Evolutionary conservation across 257 asterid species (phyloP).

Genomic region (Ballota nigra): DNA sequence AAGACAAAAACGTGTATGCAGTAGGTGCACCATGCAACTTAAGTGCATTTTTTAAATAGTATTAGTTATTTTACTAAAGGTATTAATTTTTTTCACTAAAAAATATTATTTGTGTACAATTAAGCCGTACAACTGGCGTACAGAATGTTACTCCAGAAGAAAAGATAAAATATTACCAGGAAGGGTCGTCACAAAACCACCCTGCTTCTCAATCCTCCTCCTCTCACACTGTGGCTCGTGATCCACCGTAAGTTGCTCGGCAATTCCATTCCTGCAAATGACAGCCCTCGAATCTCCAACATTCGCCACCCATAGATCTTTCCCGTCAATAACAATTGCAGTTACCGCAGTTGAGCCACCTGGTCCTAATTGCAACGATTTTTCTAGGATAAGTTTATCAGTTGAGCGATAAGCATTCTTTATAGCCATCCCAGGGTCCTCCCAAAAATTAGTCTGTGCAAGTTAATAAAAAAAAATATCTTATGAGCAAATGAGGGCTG

Average conservation of each 20-base stretch:
- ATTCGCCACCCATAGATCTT: slow-evolving; percentile 80
- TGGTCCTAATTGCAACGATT: slow-evolving; percentile 65
- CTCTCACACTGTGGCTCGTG: slow-evolving; percentile 74
- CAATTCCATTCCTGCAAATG: slow-evolving; percentile 49
- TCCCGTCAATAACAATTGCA: slow-evolving; percentile 70
- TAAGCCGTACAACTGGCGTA: not conserved
- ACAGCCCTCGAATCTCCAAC: slow-evolving; percentile 84
- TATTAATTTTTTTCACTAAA: not conserved
- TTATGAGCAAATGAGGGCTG: slow-evolving; percentile 1
- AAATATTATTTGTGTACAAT: not conserved
- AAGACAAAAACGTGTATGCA: not conserved
- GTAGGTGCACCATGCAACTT: not conserved
- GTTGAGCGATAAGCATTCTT: slow-evolving; percentile 58
- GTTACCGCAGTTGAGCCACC: slow-evolving; percentile 93
- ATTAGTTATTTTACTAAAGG: not conserved
- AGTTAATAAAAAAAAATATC: slow-evolving; percentile 13
- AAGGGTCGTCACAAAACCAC: slow-evolving; percentile 71
- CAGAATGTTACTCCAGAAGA: not conserved
- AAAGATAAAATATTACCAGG: slow-evolving; percentile 48
- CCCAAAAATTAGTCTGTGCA: slow-evolving; percentile 69
- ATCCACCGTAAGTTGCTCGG: slow-evolving; percentile 71
- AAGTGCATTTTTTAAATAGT: not conserved
- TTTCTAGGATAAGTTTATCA: slow-evolving; percentile 59
- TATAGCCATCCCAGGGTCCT: slow-evolving; percentile 59
- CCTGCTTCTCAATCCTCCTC: slow-evolving; percentile 63